Percentiles rank a stretch among this genome's conserved stretches.
Conservation (phyloP, 345 rosid species). For the Lepidium aucheri region DNA sequence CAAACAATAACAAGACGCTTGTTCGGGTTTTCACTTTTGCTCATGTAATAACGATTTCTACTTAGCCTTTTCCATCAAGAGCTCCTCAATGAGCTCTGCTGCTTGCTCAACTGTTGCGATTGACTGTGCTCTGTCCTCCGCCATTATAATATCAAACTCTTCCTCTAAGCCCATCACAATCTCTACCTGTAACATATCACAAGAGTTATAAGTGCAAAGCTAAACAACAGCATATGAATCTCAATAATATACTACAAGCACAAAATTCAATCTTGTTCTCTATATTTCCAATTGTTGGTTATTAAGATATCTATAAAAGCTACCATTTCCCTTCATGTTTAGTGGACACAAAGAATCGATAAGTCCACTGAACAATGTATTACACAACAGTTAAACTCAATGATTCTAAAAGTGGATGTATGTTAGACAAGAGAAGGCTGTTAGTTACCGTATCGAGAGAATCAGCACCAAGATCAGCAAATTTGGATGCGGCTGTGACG, state of each 20-base stretch:
- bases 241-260: neutral
- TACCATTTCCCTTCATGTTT: neutral
- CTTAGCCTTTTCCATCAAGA: constrained; percentile 23
- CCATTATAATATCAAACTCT: constrained; percentile 60
- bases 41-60: neutral
- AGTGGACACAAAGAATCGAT: neutral
- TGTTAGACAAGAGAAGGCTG: neutral
- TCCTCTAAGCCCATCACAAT: constrained; percentile 73
- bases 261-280: neutral
- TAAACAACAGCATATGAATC: neutral
- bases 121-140: constrained; percentile 62
- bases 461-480: constrained; percentile 56
- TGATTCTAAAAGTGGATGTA: neutral
- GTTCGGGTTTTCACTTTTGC: neutral
- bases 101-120: constrained; percentile 61
- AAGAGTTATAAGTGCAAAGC: neutral
- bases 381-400: neutral
- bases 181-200: constrained; percentile 43
- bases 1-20: neutral
- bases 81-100: constrained; percentile 62
- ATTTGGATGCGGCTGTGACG: constrained; percentile 37
- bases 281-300: neutral
- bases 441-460: constrained; percentile 56
- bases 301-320: neutral
- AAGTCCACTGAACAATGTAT: neutral